Percentiles rank a stretch among this genome's conserved stretches.
These are phyloP conservation scores for Nyctanthes arbortristis DNA, from an alignment of 257 asterid genomes.

Conservation along the genomic window DNA sequence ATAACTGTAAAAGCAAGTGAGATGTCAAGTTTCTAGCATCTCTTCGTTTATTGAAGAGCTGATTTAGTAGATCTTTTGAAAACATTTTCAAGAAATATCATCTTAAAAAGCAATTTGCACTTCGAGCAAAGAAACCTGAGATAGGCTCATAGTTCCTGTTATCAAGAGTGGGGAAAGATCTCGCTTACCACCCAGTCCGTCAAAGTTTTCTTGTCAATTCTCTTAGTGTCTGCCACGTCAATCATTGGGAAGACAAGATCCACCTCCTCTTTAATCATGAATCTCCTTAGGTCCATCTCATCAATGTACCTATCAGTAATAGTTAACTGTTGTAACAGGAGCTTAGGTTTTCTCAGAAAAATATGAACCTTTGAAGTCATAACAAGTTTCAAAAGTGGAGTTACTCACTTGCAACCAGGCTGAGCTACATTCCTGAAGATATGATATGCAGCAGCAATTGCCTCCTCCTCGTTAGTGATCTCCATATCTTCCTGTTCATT, in stretches of 20 bases:
- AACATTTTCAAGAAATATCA: neutral
- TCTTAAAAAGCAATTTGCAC: neutral
- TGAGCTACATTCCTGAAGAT: slow-evolving; percentile 29
- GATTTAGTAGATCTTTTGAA: neutral
- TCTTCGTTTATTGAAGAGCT: neutral
- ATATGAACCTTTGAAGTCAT: neutral
- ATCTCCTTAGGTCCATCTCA: slow-evolving; percentile 18
- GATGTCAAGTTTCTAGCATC: neutral
- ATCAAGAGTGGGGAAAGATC: neutral
- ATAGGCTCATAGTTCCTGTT: neutral
- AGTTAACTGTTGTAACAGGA: neutral
- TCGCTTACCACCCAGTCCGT: slow-evolving; percentile 30
- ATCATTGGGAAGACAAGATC: slow-evolving; percentile 22
- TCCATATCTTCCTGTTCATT: slow-evolving; percentile 20
- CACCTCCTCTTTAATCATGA: slow-evolving; percentile 23
- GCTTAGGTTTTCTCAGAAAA: neutral
- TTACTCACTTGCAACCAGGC: slow-evolving; percentile 15
- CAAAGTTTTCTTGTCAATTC: slow-evolving; percentile 18
- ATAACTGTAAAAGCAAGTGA: neutral
- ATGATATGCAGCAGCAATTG: slow-evolving; percentile 22
- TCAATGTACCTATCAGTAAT: slow-evolving; percentile 21
- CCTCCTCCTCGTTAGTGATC: slow-evolving; percentile 20
- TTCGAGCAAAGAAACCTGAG: neutral
- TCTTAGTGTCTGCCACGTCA: slow-evolving; percentile 18
- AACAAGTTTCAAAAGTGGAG: neutral